Evolutionary conservation across 176 grass and related monocot species (phyloP), one percentile per base, ranked within the genome.

Genomic region (Oryza meridionalis): DNA sequence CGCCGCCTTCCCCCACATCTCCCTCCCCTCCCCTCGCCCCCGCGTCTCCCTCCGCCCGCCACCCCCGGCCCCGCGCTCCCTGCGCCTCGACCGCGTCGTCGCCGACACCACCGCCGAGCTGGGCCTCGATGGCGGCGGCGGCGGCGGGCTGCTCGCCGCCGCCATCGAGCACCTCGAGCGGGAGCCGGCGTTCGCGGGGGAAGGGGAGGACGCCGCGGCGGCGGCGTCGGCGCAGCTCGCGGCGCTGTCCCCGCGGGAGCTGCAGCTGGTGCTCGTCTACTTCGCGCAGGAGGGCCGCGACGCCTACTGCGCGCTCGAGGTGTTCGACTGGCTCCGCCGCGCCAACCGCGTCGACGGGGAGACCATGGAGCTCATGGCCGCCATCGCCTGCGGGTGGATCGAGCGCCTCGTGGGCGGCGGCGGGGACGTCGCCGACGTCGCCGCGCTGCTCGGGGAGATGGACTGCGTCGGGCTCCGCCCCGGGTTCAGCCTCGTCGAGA

Each of bases 331-430:
- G 96, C 87, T 98, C 75, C 87, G 89, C 78, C 94, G 90, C 82
- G 92, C 94, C 84, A 94, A 98, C 85, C 84, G 90, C 64, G 92
- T 98, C 62, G 95, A 98, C 68, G 91, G 92, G 67, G 95, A 98
- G 87, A 98, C 92, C 73, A 98, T 98, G 95, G 95, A 98, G 84
- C 88, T 98, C 70, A 98, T 98, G 95, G 91, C 92, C 1, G 94
- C 95, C 58, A 98, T 98, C 76, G 88, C 92, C 26, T 98, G 95
- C 62, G 95, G 91, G 2, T 98, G 95, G 95, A 98, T 98, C 19
- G 92, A 98, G 79, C 86, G 92, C 33, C 79, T 94, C 67, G 91
- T 98, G 1, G 91, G 93, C 4, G 81, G 73, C 0, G 92, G 90
- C 2, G 85, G 86, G 22, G 92, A 84, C 79, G 89, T 95, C 13